Evolutionary conservation across 495 filamentous ascomycete species (phyloP), one percentile per base, ranked within the genome.

Genomic region (Xylaria palmicola): DNA sequence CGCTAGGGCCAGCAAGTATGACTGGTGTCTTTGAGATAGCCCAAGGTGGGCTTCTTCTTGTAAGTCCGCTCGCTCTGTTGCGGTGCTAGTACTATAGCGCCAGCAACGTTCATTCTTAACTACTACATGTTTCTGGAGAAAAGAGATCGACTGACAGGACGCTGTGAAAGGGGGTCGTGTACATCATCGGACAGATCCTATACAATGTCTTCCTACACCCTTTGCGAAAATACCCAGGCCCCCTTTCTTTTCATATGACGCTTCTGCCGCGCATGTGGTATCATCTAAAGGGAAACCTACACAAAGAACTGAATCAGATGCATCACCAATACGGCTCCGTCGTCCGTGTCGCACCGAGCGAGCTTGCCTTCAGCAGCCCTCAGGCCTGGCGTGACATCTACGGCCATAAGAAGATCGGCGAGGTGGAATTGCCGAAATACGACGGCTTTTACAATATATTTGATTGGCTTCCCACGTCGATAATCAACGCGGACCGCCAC

Each of bases 371-470:
- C 67, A 78, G 70, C 59, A 75, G 73, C 1, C 65, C 72, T 0
- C 73, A 73, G 6, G 79, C 83, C 3, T 85, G 79, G 72, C 74
- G 75, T 36, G 60, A 85, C 60, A 84, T 87, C 41, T 82, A 86
- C 53, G 79, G 76, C 1, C 65, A 65, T 56, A 71, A 62, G 57
- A 60, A 60, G 57, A 37, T 27, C 36, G 71, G 70, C 7, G 20
- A 62, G 43, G 61, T 65, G 12, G 67, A 70, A 53, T 29, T 64
- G 4, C 45, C 62, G 20, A 68, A 68, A 40, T 59, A 55, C 15
- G 50, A 43, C 3, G 50, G 39, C 6, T 56, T 63, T 61, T 65
- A 65, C 48, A 47, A 32, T 20, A 17, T 56, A 36, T 44, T 53
- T 20, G n/a, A 45, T 0, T 40, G 62, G 34, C 20, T 62, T 10